Evolutionary conservation across 2,329 filamentous ascomycete genomes (phyloP), one percentile per base, ranked within the genome.

Genomic region (Chalaropsis ovoidea): DNA sequence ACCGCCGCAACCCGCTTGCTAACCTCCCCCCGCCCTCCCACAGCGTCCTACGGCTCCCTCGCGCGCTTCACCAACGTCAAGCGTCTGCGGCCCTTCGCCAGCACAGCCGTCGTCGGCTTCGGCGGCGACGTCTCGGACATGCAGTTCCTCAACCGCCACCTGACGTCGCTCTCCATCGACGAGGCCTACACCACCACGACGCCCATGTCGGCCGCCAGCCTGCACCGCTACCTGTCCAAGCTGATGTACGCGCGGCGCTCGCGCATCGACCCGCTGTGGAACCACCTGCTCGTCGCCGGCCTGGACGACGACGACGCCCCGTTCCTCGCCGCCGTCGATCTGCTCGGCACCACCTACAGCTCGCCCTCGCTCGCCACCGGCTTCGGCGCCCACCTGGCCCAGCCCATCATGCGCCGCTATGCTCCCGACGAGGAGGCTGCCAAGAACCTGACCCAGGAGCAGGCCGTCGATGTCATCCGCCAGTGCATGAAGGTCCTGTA

Each of bases 401-500:
- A 96, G 76, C 94, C 94, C 64, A 88, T 99, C 71, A 83, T 99
- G 80, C 86, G 94, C 72, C 85, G 84, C 71, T 78, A 88, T 71
- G 90, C 90, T 68, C 90, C 90, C 27, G 90, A 96, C 71, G 94
- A 97, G 76, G 87, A 84, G 71, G 80, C 89, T 52, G 86, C 88
- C 42, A 80, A 84, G 71, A 79, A 84, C 68, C 80, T 97, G 69
- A 86, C 80, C 49, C 83, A 85, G 74, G 92, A 96, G 72, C 77
- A 89, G 74, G 94, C 94, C 61, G 80, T 96, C 68, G 80, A 87
- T 67, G 83, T 90, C 49, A 78, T 99, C 73, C 88, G 88, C 80
- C 89, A 96, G 78, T 96, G 91, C 77, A 92, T 99, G 89, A 97
- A 97, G 83, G 93, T 97, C 64, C 82, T 99, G 68, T 99, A 89